Evolutionary conservation across 257 asterid genomes (phyloP).

Genomic region (Plantago elongata): DNA sequence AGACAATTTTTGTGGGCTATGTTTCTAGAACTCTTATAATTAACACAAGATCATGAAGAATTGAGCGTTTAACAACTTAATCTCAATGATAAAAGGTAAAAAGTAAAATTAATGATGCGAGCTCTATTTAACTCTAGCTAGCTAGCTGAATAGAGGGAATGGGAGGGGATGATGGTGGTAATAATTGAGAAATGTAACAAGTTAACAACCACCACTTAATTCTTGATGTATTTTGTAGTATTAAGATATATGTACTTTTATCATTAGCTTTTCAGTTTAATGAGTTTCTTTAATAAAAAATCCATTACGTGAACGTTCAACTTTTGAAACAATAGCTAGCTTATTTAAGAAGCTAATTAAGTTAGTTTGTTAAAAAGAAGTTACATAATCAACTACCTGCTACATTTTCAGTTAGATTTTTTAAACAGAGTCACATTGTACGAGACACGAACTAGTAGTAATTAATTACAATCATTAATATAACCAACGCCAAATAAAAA

Average conservation of each 20-base stretch:
- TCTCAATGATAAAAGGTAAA: not conserved
- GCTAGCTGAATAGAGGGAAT: not conserved
- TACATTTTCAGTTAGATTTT: no score
- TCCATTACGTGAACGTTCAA: no score
- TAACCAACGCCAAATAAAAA: conserved; percentile 22
- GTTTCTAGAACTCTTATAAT: not conserved
- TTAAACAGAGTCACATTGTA: no score
- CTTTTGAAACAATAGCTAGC: no score
- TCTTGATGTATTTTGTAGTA: no score
- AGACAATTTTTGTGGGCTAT: no score
- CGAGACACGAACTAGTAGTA: not conserved
- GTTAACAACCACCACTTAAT: conserved; percentile 22
- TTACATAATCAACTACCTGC: no score
- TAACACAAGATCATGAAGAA: not conserved
- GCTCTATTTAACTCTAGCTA: conserved; percentile 4
- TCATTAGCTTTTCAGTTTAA: no score
- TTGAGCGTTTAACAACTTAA: not conserved
- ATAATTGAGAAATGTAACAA: conserved; percentile 31
- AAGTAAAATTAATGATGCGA: conserved; percentile 6
- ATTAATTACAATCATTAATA: conserved; percentile 32
- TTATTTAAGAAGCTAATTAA: no score
- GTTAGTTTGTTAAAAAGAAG: no score
- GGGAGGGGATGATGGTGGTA: conserved; percentile 28
- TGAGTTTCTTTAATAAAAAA: no score
- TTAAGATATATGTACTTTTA: no score